Base-by-base conservation (phyloP, 257 asterid genomes). In the Fraxinus pennsylvanica region DNA sequence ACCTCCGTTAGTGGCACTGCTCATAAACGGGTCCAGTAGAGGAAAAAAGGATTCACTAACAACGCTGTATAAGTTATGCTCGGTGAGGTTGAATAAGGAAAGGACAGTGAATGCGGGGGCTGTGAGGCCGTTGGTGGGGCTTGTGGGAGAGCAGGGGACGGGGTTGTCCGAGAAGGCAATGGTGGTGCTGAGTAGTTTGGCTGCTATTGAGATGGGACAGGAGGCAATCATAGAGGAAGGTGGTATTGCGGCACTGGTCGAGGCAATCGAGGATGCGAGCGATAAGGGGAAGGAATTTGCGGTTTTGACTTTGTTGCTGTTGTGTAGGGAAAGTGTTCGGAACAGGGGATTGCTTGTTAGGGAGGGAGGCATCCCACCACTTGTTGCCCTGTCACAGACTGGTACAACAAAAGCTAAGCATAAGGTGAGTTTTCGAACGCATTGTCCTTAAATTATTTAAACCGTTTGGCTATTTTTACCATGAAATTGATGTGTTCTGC, bases 321-420 rank as follows among this genome's bases (percentile, higher is more conserved):
- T 95, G 71, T 95, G 98, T 81, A 84, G 39, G 30, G 98, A 92
- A 57, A 88, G 94, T 86, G 88, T 95, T 21, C 74, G 91, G 81
- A 89, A 89, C 82, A 85, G 99, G 74, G 96, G 91, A 30, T 83
- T 95, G 89, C 92, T 95, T 75, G 97, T 95, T 41, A 88, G 98
- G 75, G 99, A 95, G 89, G 99, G 99, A 1, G 97, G 96, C 0
- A 95, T 95, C 76, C 99, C 98, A 41, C 99, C 99, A 1, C 88
- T 95, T 69, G 98, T 95, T 79, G 97, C 99, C 1, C 84, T 95
- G 76, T 93, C 99, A 36, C 98, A 95, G 87, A 79, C 76, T 25
- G 99, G 98, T 41, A 91, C 97, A 21, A 87, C 91, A 5, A 95
- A 95, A 82, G 99, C 99, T 72, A 93, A 95, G 88, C 94, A 90